Evolutionary conservation across 2,329 filamentous ascomycete genomes (phyloP).

Genomic region (Diaporthe vexans): DNA sequence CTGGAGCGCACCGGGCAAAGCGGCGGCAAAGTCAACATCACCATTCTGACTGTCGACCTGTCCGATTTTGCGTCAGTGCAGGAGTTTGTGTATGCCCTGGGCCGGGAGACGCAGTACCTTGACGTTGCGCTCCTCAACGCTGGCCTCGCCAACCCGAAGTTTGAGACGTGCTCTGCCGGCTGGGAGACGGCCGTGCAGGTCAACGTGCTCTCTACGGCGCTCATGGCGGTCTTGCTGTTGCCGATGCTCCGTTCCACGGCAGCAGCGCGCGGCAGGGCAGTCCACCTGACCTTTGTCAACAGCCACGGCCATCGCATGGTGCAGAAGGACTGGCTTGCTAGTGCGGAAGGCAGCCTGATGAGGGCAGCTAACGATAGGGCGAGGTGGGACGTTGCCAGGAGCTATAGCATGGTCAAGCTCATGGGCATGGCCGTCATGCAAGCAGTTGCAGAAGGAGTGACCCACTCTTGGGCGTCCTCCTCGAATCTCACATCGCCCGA

Average conservation of each 20-base stretch:
- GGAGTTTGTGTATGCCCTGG: constrained; percentile 47
- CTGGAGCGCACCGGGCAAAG: constrained; percentile 10
- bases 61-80: constrained; percentile 55
- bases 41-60: constrained; percentile 58
- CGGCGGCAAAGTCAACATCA: constrained; percentile 37
- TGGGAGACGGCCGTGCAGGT: constrained; percentile 34
- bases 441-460: not conserved
- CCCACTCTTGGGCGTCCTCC: not conserved
- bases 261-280: not conserved
- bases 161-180: constrained; percentile 43
- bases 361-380: constrained; percentile 8
- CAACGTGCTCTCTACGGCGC: constrained; percentile 32
- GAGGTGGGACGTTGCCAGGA: not conserved
- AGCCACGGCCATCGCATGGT: constrained; percentile 23
- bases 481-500: no score
- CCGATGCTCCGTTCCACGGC: constrained; percentile 13
- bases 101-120: not conserved
- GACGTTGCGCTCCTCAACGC: constrained; percentile 40
- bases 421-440: constrained; percentile 16
- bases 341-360: constrained; percentile 13
- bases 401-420: constrained; percentile 17
- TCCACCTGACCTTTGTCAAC: constrained; percentile 34
- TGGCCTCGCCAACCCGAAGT: constrained; percentile 60
- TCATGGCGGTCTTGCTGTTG: constrained; percentile 29
- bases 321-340: constrained; percentile 6